Base-by-base conservation (phyloP, 2,329 filamentous ascomycete species). In the Aureobasidium melanogenum region DNA sequence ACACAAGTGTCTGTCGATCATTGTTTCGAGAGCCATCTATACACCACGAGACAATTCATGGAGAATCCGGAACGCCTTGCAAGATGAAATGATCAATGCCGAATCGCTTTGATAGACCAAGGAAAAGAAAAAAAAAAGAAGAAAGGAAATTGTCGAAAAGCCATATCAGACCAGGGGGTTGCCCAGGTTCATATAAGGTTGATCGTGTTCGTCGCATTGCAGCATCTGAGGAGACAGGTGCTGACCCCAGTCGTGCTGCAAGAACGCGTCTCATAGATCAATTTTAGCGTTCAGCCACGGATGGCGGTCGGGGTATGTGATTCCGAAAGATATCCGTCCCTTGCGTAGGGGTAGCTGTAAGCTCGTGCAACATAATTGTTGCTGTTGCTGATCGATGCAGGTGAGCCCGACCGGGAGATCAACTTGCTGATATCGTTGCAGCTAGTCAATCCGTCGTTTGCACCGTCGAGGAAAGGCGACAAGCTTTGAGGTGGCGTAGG, bases 231-330 rank as follows among this genome's bases (percentile, higher is more conserved):
- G 39, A 51, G 48, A 51, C 39, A 56, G 39, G 28, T 44, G 52
- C 28, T 32, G 52, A 12, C 41, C 26, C 52, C 39, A 28, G 19
- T 32, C n/a, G n/a, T 47, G 54, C 32, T 41, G 34, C 41, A 26
- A 38, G 17, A 46, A 50, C 50, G 39, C 56, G 22, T 24, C 22
- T 58, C 22, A 58, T 28, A 22, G 7, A 47, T 22, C 6, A 4
- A 15, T 32, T 34, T 19, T 19, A 22, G 24, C 34, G 22, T 46
- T 48, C 63, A 74, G 43, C 72, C 72, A 52, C 66, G 69, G 28
- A 73, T 74, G 34, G 72, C 72, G 8, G 72, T 73, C 43, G 69
- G 71, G 32, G 68, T 67, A 5, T 64, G 68, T 1, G 70, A 67
- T 26, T 73, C 71, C 36, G 68, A 69, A 24, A 72, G 66, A 52